Base-by-base conservation (phyloP, 2,329 filamentous ascomycete genomes). In the Cladophialophora chaetospira region DNA sequence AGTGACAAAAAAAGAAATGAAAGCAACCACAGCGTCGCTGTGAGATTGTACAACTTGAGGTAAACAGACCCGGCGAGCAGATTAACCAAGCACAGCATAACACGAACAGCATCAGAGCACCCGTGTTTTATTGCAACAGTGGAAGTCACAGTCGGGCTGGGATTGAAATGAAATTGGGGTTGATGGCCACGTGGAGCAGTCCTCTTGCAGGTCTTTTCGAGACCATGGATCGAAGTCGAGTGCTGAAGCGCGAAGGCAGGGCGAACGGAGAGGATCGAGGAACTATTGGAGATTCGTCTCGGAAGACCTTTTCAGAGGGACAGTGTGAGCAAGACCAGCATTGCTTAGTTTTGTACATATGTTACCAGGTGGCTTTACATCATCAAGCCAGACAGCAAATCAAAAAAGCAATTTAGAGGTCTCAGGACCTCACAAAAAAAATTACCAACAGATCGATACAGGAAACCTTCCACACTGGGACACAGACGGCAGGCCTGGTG, bases 31-130 rank as follows among this genome's bases (percentile, higher is more conserved):
- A 56, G 47, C 42, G 21, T 36, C 25, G 48, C 52, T 55, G 52
- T 45, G 29, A 45, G 47, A 49, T 26, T 35, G 23, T 51, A 46
- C 51, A 43, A 58, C 36, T 6, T 53, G 59, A 58, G 55, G 53
- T 61, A 45, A n/a, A 38, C 46, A 49, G 43, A 56, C 51, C 29
- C 43, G 47, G 11, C 47, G 25, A 61, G 33, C 48, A 55, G 50
- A 62, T 57, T 57, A 59, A 62, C 53, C 53, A 40, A 54, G 45
- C 25, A 35, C 29, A 36, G 51, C 28, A 54, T 52, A 57, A 50
- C 56, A 59, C 60, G 58, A 54, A 33, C 26, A 49, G 60, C 60
- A 62, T 62, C 60, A 62, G 60, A 62, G 60, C 60, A 55, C 42
- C 53, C 55, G 56, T 62, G 60, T 62, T 57, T 47, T 26, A 35